phyloP scores from a whole-genome alignment of 768 basidiomycete genomes.

The Suillus placidus region DNA sequence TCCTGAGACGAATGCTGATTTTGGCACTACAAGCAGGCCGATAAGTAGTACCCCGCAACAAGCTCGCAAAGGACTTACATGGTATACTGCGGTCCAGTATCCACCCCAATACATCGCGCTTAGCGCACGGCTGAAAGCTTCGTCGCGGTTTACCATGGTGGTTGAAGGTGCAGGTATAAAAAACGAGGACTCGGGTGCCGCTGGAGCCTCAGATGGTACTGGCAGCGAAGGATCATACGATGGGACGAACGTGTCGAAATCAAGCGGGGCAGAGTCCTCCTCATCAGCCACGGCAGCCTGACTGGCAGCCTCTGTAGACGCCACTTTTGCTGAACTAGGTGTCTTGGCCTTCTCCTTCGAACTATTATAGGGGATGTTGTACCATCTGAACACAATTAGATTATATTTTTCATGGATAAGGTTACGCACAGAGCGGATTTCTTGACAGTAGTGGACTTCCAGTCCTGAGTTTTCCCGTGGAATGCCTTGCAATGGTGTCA shows the following conservation, averaged over 20 bases:
- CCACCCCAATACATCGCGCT: conserved; percentile 86
- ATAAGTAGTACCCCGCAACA: conserved; percentile 1
- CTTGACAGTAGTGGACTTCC: conserved; percentile 66
- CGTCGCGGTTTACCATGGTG: conserved; percentile 59
- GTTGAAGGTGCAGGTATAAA: conserved; percentile 37
- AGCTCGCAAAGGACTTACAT: conserved; percentile 47
- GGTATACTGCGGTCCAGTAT: conserved; percentile 87
- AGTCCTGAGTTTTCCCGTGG: conserved; percentile 66
- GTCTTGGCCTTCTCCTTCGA: conserved; percentile 23
- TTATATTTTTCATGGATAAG: conserved; percentile 1
- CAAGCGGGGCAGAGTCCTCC: conserved; percentile 59
- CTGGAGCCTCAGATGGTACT: conserved; percentile 29
- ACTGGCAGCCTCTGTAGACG: conserved; percentile 5
- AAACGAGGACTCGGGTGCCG: conserved; percentile 19
- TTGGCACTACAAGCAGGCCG: conserved; percentile 35
- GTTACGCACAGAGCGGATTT: conserved; percentile 70
- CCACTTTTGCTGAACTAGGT: conserved; percentile 17
- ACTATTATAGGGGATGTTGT: conserved; percentile 56
- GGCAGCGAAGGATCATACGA: conserved; percentile 66
- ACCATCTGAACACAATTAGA: conserved; percentile 58
- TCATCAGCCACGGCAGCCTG: conserved; percentile 27
- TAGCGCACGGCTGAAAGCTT: conserved; percentile 75
- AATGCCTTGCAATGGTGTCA: conserved; percentile 43
- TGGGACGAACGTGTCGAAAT: conserved; percentile 74
- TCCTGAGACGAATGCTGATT: conserved; percentile 20